Conservation (phyloP, 176 grass and related monocot species). For the Carex littledalei region DNA sequence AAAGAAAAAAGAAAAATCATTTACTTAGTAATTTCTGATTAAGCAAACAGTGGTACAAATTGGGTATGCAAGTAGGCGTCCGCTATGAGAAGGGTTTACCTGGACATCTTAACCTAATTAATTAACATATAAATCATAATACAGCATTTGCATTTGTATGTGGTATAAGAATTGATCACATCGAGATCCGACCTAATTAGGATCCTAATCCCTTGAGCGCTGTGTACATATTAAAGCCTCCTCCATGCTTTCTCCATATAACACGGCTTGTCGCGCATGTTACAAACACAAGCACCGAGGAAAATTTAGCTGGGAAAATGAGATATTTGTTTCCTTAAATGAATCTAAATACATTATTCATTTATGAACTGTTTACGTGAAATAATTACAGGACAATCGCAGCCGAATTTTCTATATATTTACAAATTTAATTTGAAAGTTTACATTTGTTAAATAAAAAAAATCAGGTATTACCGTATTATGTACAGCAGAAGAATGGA, state of each 20-base stretch:
- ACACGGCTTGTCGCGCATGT: constrained; percentile 21
- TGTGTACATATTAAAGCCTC: background rate
- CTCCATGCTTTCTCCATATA: constrained; percentile 13
- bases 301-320: background rate
- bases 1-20: too few relatives aligned
- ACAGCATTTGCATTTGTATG: background rate
- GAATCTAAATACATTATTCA: background rate
- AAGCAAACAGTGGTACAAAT: too few relatives aligned
- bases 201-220: constrained; percentile 20
- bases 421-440: too few relatives aligned
- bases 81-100: background rate
- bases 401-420: background rate
- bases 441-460: too few relatives aligned
- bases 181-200: constrained; percentile 15
- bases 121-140: background rate
- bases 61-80: too few relatives aligned
- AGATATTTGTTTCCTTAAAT: background rate
- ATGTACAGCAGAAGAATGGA: too few relatives aligned
- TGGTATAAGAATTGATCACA: background rate
- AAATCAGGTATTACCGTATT: too few relatives aligned
- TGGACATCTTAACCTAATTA: constrained; percentile 9
- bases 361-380: background rate
- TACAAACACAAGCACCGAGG: constrained; percentile 5
- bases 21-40: too few relatives aligned
- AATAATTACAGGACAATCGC: background rate